phyloP scores from a whole-genome alignment of 768 basidiomycete genomes.

The Ephemerocybe angulata region DNA sequence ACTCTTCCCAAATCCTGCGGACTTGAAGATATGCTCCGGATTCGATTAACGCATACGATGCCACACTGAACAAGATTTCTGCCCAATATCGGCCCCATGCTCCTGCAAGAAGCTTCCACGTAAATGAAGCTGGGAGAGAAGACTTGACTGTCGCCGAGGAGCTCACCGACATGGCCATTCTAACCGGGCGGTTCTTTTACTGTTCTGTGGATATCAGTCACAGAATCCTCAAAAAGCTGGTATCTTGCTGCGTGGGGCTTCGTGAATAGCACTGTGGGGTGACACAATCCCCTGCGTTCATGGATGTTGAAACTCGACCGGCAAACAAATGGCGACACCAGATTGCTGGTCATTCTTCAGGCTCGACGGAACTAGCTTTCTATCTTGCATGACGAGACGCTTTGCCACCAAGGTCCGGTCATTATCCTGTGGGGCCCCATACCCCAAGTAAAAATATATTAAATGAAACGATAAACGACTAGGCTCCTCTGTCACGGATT shows the following conservation, averaged over 20 bases:
- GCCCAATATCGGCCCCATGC: background rate
- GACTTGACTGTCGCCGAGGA: background rate
- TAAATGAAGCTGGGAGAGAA: background rate
- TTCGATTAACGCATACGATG: background rate
- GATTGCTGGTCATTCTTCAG: conserved; percentile 6
- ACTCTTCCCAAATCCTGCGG: conserved; percentile 5
- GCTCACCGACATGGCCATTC: background rate
- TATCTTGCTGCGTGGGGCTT: background rate
- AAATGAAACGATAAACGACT: conserved; percentile 15
- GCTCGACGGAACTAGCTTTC: conserved; percentile 7
- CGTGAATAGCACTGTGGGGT: background rate
- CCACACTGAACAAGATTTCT: background rate
- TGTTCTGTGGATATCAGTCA: background rate
- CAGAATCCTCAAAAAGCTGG: background rate
- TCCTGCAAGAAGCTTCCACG: conserved; percentile 2
- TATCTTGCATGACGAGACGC: background rate
- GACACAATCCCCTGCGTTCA: background rate
- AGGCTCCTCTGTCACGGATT: conserved; percentile 75
- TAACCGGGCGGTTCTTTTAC: background rate
- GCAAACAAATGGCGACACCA: conserved; percentile 4
- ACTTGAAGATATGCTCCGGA: conserved; percentile 8
- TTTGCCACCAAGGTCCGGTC: conserved; percentile 3
- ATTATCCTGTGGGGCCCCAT: background rate
- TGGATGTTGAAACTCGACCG: background rate
- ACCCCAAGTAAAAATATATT: conserved; percentile 3